Conservation (phyloP, 345 rosid genomes). For the Syzygium aqueum region DNA sequence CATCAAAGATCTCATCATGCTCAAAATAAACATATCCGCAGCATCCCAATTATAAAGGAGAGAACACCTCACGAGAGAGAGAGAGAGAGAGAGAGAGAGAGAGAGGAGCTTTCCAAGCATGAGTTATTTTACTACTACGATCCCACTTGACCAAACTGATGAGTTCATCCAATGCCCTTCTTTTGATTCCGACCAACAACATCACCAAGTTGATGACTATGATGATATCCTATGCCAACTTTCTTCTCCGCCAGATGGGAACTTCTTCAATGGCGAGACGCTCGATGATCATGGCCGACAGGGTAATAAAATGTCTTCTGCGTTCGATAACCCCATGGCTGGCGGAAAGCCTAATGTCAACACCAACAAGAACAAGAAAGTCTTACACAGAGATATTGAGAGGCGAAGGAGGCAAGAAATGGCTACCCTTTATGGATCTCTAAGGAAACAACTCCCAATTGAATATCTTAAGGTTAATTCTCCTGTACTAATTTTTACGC, state of each 20-base stretch:
- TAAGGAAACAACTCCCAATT: slow-evolving; percentile 24
- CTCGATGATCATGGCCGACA: neutral
- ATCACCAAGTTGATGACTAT: neutral
- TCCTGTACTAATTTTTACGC: neutral
- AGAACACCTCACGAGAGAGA: neutral
- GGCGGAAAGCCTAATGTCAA: neutral
- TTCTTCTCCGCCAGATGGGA: neutral
- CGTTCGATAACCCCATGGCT: neutral
- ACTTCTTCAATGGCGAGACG: neutral
- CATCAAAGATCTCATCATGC: slow-evolving; percentile 5
- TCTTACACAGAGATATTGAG: slow-evolving; percentile 28
- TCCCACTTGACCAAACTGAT: slow-evolving; percentile 10
- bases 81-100: neutral
- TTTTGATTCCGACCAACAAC: neutral
- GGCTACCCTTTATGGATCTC: slow-evolving; percentile 19
- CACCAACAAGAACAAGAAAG: slow-evolving; percentile 11
- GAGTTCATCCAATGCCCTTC: slow-evolving; percentile 13
- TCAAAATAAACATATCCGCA: neutral
- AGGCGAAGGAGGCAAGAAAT: slow-evolving; percentile 38
- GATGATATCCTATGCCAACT: neutral
- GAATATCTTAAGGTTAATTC: slow-evolving; percentile 26
- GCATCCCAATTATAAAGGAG: neutral
- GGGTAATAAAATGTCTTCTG: neutral
- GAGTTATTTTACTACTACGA: slow-evolving; percentile 6
- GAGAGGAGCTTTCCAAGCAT: neutral